Percentiles rank a stretch among this genome's conserved stretches.
These are phyloP conservation scores for Camelina neglecta DNA, from an alignment of 345 rosid genomes.

Conservation along the genomic window DNA sequence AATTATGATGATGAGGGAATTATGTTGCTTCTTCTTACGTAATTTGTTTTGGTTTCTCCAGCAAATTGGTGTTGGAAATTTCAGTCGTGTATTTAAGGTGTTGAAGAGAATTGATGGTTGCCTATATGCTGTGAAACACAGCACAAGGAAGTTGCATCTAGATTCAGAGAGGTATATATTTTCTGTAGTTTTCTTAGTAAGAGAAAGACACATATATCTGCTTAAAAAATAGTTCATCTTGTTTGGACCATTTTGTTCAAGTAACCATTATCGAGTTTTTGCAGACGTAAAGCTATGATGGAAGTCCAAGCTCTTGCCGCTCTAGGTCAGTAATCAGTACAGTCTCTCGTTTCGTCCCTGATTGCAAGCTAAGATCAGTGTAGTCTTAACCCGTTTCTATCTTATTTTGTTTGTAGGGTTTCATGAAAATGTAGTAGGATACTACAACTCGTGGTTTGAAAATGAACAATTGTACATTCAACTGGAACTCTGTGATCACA, in stretches of 20 bases:
- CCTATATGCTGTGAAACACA: slow-evolving; percentile 86
- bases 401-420: slow-evolving; percentile 54
- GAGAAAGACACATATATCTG: background rate
- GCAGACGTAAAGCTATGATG: slow-evolving; percentile 95
- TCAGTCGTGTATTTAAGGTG: slow-evolving; percentile 86
- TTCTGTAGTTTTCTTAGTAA: slow-evolving; percentile 13
- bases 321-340: slow-evolving; percentile 57
- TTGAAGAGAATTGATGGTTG: slow-evolving; percentile 97
- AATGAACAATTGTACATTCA: slow-evolving; percentile 92
- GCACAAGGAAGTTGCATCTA: slow-evolving; percentile 67
- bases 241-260: background rate
- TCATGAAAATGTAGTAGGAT: slow-evolving; percentile 84
- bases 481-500: slow-evolving; percentile 90
- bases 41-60: slow-evolving; percentile 44
- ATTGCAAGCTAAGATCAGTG: background rate
- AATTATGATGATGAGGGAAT: slow-evolving; percentile 1
- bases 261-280: slow-evolving; percentile 16
- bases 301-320: slow-evolving; percentile 99
- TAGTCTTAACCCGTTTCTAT: slow-evolving; percentile 18
- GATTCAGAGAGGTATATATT: slow-evolving; percentile 74
- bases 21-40: slow-evolving; percentile 11
- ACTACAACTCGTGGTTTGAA: slow-evolving; percentile 95
- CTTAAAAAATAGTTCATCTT: background rate
- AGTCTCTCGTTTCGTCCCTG: background rate
- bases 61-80: slow-evolving; percentile 92